Evolutionary conservation across 768 basidiomycete species (phyloP).

Genomic region (Tremella fuciformis): DNA sequence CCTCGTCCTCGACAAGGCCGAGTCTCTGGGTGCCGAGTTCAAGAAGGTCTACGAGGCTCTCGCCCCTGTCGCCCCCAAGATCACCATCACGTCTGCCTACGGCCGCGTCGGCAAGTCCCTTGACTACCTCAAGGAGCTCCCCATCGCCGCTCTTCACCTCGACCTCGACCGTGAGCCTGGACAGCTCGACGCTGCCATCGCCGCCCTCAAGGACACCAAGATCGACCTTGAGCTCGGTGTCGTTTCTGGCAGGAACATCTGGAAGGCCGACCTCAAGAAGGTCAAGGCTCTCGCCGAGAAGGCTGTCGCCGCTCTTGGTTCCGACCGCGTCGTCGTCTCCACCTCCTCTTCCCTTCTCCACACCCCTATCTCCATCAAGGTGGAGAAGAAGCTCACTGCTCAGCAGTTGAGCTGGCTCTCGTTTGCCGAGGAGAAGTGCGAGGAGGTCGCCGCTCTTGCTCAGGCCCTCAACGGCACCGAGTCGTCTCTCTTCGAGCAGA

Average conservation of each 20-base stretch:
- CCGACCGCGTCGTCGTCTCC: slow-evolving; percentile 79
- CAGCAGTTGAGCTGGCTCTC: slow-evolving; percentile 98
- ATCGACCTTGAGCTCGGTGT: slow-evolving; percentile 87
- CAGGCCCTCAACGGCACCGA: slow-evolving; percentile 80
- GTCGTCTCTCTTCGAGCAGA: slow-evolving; percentile 75
- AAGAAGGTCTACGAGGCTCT: slow-evolving; percentile 76
- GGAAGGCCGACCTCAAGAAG: slow-evolving; percentile 90
- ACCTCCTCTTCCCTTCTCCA: slow-evolving; percentile 98
- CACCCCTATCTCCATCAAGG: slow-evolving; percentile 91
- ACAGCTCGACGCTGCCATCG: slow-evolving; percentile 78
- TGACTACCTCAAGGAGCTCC: slow-evolving; percentile 82
- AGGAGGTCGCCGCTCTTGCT: slow-evolving; percentile 83
- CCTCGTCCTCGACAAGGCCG: slow-evolving; percentile 84
- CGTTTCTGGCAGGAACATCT: slow-evolving; percentile 98
- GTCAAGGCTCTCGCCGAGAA: slow-evolving; percentile 79
- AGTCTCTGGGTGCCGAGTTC: slow-evolving; percentile 74
- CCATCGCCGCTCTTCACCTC: slow-evolving; percentile 89
- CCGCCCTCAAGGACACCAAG: slow-evolving; percentile 75
- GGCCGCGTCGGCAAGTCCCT: slow-evolving; percentile 91
- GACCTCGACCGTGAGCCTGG: slow-evolving; percentile 90
- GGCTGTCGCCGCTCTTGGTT: slow-evolving; percentile 76
- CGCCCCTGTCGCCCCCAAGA: slow-evolving; percentile 77
- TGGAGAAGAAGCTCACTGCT: slow-evolving; percentile 81
- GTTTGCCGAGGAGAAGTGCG: slow-evolving; percentile 93
- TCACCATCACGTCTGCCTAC: slow-evolving; percentile 94